phyloP scores from a whole-genome alignment of 1,139 yeast genomes.

The Yamadazyma conglobata region DNA sequence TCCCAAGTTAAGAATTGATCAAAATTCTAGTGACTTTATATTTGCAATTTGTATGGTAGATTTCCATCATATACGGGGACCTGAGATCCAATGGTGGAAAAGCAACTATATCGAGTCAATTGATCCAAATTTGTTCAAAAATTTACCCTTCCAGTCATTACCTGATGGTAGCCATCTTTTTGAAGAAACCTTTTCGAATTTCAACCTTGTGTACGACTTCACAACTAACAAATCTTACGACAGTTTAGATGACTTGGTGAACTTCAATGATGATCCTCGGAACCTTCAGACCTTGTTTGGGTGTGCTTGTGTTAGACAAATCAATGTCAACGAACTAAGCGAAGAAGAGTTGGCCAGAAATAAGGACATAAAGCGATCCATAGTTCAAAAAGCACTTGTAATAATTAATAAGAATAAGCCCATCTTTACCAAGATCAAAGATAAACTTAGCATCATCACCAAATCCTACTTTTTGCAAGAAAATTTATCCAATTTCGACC shows the following conservation, averaged over 20 bases:
- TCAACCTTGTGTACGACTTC: slow-evolving; percentile 78
- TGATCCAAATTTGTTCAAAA: slow-evolving; percentile 66
- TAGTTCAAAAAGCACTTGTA: slow-evolving; percentile 88
- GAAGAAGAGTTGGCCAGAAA: slow-evolving; percentile 46
- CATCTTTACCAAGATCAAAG: slow-evolving; percentile 81
- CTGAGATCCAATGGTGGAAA: slow-evolving; percentile 91
- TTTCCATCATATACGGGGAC: slow-evolving; percentile 92
- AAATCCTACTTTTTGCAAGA: slow-evolving; percentile 80
- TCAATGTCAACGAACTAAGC: slow-evolving; percentile 58
- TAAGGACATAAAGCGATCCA: slow-evolving; percentile 73
- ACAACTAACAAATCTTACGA: slow-evolving; percentile 44
- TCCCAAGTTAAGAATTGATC: slow-evolving; percentile 13
- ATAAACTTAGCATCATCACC: slow-evolving; percentile 85
- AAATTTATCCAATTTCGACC: slow-evolving; percentile 64
- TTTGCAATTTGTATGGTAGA: slow-evolving; percentile 89
- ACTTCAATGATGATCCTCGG: slow-evolving; percentile 43
- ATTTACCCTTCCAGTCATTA: slow-evolving; percentile 86
- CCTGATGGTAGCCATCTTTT: slow-evolving; percentile 94
- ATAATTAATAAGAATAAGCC: slow-evolving; percentile 81
- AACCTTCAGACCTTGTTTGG: slow-evolving; percentile 78
- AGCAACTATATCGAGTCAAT: slow-evolving; percentile 52
- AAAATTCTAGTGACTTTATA: slow-evolving; percentile 38
- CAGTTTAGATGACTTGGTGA: slow-evolving; percentile 40
- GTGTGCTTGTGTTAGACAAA: slow-evolving; percentile 87
- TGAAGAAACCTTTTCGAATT: slow-evolving; percentile 90